Percentiles rank a stretch among this genome's conserved stretches.
Conservation (phyloP, 228 moss, liverwort and hornwort species). For the Sphagnum magellanicum region DNA sequence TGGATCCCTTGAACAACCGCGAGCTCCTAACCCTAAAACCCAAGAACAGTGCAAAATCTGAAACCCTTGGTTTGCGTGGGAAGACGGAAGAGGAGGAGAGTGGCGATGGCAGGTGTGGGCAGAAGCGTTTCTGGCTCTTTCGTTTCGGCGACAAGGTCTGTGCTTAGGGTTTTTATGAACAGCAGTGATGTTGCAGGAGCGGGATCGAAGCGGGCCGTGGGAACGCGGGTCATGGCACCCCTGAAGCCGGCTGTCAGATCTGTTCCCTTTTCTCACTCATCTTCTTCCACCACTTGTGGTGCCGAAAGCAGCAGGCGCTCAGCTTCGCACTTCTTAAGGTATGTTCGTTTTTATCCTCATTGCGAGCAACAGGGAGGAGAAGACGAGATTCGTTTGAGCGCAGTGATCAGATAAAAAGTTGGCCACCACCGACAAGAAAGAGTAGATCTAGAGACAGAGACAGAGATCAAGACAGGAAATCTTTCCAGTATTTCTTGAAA, state of each 20-base stretch:
- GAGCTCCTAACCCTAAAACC: too few species aligned
- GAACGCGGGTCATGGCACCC: conserved; percentile 8
- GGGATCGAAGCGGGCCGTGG: conserved; percentile 17
- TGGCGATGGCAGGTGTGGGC: conserved; percentile 39
- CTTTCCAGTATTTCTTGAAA: neutral
- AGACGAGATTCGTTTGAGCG: neutral
- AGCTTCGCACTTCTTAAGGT: conserved; percentile 39
- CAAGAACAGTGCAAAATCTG: too few species aligned
- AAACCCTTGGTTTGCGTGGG: too few species aligned
- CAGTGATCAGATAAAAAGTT: too few species aligned
- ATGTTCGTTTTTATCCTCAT: neutral
- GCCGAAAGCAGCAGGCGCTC: conserved; percentile 27
- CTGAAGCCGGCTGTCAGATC: conserved; percentile 5
- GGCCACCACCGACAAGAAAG: too few species aligned
- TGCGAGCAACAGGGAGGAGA: neutral
- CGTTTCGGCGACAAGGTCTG: conserved; percentile 44
- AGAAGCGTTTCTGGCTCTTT: conserved; percentile 44
- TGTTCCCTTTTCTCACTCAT: conserved; percentile 4
- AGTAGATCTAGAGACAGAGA: neutral
- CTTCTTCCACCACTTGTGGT: neutral
- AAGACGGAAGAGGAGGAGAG: too few species aligned
- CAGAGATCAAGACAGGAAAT: neutral
- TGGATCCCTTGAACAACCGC: too few species aligned
- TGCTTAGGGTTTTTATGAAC: conserved; percentile 25
- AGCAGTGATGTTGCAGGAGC: conserved; percentile 17